phyloP scores from a whole-genome alignment of 1,284 basidiomycete species.

The Vanrija pseudolonga region DNA sequence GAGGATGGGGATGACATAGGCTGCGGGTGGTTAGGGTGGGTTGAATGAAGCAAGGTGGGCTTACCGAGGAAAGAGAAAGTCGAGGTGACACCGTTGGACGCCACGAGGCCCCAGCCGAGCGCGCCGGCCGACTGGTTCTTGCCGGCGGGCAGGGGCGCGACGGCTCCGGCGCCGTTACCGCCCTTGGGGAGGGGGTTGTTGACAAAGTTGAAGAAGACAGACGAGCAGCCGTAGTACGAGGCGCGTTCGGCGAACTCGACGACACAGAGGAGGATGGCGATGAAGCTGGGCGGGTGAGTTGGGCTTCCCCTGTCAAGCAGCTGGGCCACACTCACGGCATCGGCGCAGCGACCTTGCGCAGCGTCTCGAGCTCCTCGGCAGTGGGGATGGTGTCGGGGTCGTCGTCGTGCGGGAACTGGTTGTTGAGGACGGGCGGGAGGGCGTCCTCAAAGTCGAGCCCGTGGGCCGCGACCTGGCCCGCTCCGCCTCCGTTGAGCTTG shows the following conservation, averaged over 20 bases:
- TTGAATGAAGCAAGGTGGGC: no score
- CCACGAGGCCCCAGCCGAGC: constrained; percentile 29
- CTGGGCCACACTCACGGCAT: constrained; percentile 15
- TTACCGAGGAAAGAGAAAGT: constrained; percentile 18
- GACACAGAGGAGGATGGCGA: constrained; percentile 23
- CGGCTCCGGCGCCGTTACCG: constrained; percentile 66
- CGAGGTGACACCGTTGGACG: constrained; percentile 21
- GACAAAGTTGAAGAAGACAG: constrained; percentile 26
- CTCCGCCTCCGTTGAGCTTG: no score
- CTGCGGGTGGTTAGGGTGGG: constrained; percentile 8
- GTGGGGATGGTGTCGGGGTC: constrained; percentile 64
- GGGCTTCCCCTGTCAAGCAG: no score
- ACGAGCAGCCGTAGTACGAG: constrained; percentile 15
- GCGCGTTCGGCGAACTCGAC: constrained; percentile 47
- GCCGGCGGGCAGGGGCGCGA: constrained; percentile 62
- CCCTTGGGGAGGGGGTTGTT: constrained; percentile 55
- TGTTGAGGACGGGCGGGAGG: no score
- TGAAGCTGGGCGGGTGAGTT: no score
- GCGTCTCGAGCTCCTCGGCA: constrained; percentile 60
- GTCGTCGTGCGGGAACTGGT: not conserved
- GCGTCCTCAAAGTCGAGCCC: no score
- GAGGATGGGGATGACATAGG: constrained; percentile 36
- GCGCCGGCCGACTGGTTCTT: constrained; percentile 57
- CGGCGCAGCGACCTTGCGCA: constrained; percentile 55
- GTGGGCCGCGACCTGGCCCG: no score